phyloP scores from a whole-genome alignment of 2,329 filamentous ascomycete species.

The Pestalotiopsis fici region DNA sequence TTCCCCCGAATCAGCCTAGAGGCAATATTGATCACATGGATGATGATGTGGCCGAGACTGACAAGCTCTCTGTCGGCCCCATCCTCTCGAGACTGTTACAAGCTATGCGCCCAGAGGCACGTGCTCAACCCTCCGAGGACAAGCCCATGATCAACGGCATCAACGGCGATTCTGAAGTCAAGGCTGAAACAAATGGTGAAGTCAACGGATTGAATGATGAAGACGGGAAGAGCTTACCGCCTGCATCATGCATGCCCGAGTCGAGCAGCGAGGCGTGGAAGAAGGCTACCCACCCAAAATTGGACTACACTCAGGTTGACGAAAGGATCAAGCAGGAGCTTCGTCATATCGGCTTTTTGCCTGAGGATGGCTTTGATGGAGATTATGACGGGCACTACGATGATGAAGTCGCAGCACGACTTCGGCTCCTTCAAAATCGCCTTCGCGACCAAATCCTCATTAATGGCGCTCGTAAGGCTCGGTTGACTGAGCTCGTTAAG shows the following conservation, averaged over 20 bases:
- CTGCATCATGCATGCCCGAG: conserved; percentile 80
- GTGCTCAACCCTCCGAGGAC: conserved; percentile 56
- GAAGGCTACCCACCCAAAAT: conserved; percentile 70
- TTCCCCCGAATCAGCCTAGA: conserved; percentile 78
- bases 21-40: conserved; percentile 85
- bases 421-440: conserved; percentile 81
- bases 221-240: conserved; percentile 51
- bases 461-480: conserved; percentile 88
- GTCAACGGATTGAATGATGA: conserved; percentile 35
- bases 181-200: conserved; percentile 57
- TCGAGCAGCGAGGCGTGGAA: conserved; percentile 77
- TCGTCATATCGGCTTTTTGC: conserved; percentile 84
- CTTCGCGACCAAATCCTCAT: conserved; percentile 81
- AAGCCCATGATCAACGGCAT: conserved; percentile 54
- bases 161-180: conserved; percentile 42
- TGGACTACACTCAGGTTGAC: conserved; percentile 86
- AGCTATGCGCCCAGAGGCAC: conserved; percentile 76
- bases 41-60: conserved; percentile 84
- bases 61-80: conserved; percentile 86
- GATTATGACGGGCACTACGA: conserved; percentile 91
- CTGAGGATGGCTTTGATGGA: conserved; percentile 62
- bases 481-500: conserved; percentile 82
- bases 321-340: conserved; percentile 91
- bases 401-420: conserved; percentile 87
- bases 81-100: conserved; percentile 80